phyloP scores from a whole-genome alignment of 2,329 filamentous ascomycete species.

The Penicillium polonicum region DNA sequence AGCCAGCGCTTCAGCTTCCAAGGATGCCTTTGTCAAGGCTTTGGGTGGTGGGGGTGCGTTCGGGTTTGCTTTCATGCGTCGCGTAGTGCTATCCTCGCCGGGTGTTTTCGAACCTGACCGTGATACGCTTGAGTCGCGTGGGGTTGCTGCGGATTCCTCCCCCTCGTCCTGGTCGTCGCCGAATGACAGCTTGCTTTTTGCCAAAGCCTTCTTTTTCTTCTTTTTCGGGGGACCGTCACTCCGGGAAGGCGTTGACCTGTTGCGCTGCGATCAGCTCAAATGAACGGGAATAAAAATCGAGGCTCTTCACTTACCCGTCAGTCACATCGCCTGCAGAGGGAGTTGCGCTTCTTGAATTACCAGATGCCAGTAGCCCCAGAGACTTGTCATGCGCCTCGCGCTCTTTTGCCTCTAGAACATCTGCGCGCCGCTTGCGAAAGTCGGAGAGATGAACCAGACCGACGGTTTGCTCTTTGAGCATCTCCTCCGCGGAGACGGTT shows the following conservation, averaged over 20 bases:
- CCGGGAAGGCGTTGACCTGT: slow-evolving; percentile 54
- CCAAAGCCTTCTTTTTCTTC: slow-evolving; percentile 60
- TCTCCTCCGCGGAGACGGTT: slow-evolving; percentile 73
- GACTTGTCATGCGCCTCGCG: slow-evolving; percentile 70
- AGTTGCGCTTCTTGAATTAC: slow-evolving; percentile 52
- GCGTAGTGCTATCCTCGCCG: slow-evolving; percentile 31
- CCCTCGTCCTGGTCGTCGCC: slow-evolving; percentile 62
- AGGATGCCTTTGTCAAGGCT: slow-evolving; percentile 69
- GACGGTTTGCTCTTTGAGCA: slow-evolving; percentile 81
- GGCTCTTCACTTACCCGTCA: slow-evolving; percentile 56
- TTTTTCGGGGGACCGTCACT: slow-evolving; percentile 48
- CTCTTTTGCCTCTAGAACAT: slow-evolving; percentile 89
- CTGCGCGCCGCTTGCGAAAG: slow-evolving; percentile 91
- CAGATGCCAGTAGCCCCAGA: slow-evolving; percentile 43
- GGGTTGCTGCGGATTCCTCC: slow-evolving; percentile 38
- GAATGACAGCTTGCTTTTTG: slow-evolving; percentile 63
- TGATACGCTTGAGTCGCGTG: slow-evolving; percentile 41
- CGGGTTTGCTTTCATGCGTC: slow-evolving; percentile 46
- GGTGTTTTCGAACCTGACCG: slow-evolving; percentile 41
- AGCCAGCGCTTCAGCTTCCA: slow-evolving; percentile 76
- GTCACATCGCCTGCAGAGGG: slow-evolving; percentile 47
- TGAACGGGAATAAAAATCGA: slow-evolving; percentile 2
- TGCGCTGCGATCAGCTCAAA: slow-evolving; percentile 55
- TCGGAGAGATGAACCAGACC: slow-evolving; percentile 89
- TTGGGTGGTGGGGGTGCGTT: slow-evolving; percentile 62